Conservation (phyloP, 2,329 filamentous ascomycete genomes). For the Saccharata proteae region DNA sequence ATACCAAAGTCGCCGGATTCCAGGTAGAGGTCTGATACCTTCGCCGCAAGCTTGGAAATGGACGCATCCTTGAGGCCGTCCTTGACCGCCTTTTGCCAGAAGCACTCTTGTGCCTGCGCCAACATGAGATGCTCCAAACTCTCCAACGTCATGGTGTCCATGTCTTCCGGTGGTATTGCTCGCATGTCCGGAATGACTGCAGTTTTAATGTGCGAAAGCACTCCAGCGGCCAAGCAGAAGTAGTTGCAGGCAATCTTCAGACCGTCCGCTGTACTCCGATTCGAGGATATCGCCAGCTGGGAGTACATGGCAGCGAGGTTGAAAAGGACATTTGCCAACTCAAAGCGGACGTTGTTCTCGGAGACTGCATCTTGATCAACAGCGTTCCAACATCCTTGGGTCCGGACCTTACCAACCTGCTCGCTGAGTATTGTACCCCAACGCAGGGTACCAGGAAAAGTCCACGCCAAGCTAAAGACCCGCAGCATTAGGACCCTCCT, state of each 20-base stretch:
- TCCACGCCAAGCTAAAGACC: constrained; percentile 67
- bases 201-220: constrained; percentile 65
- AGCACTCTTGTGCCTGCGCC: constrained; percentile 92
- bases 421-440: constrained; percentile 77
- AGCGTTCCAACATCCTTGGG: neutral
- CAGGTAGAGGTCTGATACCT: constrained; percentile 84
- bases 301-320: constrained; percentile 91
- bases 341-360: constrained; percentile 60
- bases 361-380: constrained; percentile 28
- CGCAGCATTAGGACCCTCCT: neutral
- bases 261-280: constrained; percentile 66
- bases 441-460: constrained; percentile 89
- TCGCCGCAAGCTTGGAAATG: constrained; percentile 81
- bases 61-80: constrained; percentile 85
- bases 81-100: constrained; percentile 95
- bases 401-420: constrained; percentile 32
- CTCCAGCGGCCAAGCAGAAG: constrained; percentile 77
- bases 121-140: constrained; percentile 73
- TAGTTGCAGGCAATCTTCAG: constrained; percentile 82
- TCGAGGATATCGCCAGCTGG: constrained; percentile 72
- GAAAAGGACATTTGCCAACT: constrained; percentile 84
- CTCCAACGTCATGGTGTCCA: constrained; percentile 80
- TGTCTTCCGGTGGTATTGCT: constrained; percentile 79
- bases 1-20: constrained; percentile 73
- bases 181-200: constrained; percentile 72